Evolutionary conservation across 1,284 basidiomycete genomes (phyloP), one percentile per base, ranked within the genome.

Genomic region (Apiotrichum mycotoxinovorans): DNA sequence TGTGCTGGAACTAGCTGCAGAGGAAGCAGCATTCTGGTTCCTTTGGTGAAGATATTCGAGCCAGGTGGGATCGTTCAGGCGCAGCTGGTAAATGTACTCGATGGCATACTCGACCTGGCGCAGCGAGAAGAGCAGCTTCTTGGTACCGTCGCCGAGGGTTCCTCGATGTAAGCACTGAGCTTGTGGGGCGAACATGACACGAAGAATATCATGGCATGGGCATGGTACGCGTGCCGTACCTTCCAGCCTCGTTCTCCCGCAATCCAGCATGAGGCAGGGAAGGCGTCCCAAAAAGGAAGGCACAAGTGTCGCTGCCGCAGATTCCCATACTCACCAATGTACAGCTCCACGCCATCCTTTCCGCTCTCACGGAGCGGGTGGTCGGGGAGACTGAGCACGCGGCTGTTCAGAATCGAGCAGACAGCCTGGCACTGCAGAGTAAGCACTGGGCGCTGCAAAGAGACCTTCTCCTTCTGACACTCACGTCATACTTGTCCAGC

Each of bases 21-120:
- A n/a, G n/a, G n/a, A n/a, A n/a, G n/a, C n/a, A n/a, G n/a, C n/a
- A n/a, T 20, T 41, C 22, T 7, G 22, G 10, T 22, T 12, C n/a
- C 17, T n/a, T 37, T 30, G n/a, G 30, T 25, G 35, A 40, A 17
- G 35, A 30, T 58, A 60, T 50, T 38, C 40, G 30, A 64, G 42
- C 30, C 66, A 68, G 8, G 51, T 46, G 0, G 67, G 62, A 25
- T 83, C 80, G 0, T 87, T 88, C 52, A 91, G 79, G 47, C 82
- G 77, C 81, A 86, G 85, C 0, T 84, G 83, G 67, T 88, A 83
- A 45, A 93, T 82, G 84, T 87, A 93, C 73, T 92, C 91, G 52
- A 88, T 82, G 18, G 88, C 72, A 71, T 91, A 94, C 71, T 91
- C 87, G 58, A 93, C 79, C 76, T 94, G 91, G 9, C 83, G 83